Conservation (phyloP, 2,329 filamentous ascomycete species). For the Cladorrhinum sp. region DNA sequence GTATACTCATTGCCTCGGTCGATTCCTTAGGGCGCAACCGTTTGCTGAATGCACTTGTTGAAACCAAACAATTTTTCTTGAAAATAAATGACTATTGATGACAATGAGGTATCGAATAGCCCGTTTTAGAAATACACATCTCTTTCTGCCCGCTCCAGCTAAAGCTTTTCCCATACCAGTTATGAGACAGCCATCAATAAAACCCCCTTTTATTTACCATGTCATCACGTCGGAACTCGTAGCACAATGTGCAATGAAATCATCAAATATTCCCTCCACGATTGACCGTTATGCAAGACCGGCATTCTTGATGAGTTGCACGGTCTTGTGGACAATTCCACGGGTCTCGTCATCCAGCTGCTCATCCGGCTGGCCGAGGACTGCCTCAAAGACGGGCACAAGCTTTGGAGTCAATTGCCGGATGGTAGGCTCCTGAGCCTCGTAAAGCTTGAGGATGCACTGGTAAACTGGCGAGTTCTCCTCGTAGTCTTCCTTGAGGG, state of each 20-base stretch:
- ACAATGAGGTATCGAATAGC: too few relatives aligned
- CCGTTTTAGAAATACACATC: too few relatives aligned
- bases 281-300: slow-evolving; percentile 21
- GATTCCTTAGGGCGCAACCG: too few relatives aligned
- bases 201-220: slow-evolving; percentile 8
- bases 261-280: slow-evolving; percentile 15
- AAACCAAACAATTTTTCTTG: too few relatives aligned
- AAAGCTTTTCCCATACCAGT: not conserved
- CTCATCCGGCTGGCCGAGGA: slow-evolving; percentile 67
- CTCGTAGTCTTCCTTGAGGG: slow-evolving; percentile 89
- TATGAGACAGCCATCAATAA: not conserved
- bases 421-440: slow-evolving; percentile 65
- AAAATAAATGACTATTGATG: too few relatives aligned
- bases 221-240: slow-evolving; percentile 25
- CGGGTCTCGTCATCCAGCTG: slow-evolving; percentile 73
- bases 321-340: slow-evolving; percentile 61
- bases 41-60: too few relatives aligned
- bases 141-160: not conserved
- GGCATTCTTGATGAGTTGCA: slow-evolving; percentile 43
- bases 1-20: too few relatives aligned
- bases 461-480: slow-evolving; percentile 93
- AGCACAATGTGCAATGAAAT: slow-evolving; percentile 21
- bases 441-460: slow-evolving; percentile 79
- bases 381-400: slow-evolving; percentile 68
- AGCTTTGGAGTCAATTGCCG: slow-evolving; percentile 67